Base-by-base conservation (phyloP, 805 yeast species). In the Isabelozyma rhagii region DNA sequence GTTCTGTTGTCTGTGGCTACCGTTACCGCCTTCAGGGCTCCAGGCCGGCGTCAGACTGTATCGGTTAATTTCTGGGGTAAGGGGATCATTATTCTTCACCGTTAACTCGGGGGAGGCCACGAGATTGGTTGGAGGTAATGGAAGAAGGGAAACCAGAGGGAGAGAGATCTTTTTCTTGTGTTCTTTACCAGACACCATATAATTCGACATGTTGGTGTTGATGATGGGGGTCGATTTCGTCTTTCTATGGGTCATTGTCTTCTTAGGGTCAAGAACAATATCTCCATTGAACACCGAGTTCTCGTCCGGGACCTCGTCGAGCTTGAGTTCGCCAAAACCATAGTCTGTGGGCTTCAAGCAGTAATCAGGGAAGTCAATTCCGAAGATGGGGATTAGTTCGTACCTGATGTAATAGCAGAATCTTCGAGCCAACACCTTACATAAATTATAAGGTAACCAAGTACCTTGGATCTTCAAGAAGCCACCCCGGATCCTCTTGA, bases 391-490 rank as follows among this genome's bases (percentile, higher is more conserved):
- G 27, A 89, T 79, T 55, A 91, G 69, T 17, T 87, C 81, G 62
- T 74, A 87, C 50, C 97, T 74, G 43, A 91, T 86, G 49, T 84
- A 82, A 66, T 80, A 90, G 69, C 96, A 88, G 58, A 90, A 87
- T 46, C 86, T 79, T 34, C 81, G 66, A 3, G 96, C 93, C 47
- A 91, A 71, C 31, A 79, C 69, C 51, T 76, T 77, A 21, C 96
- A 90, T 46, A 87, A 73, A 8, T 78, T 79, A 60, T 69, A 85
- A 1, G 96, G 93, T 39, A 90, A 69, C 97, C 97, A 92, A 8
- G 97, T 89, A 4, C 97, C 97, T 69, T 91, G 97, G 55, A 92
- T 89, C 72, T 90, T 90, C 55, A 91, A 77, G 59, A 83, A 89
- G 2, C 97, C 97, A 44, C 97, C 97, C 48, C 97, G 74, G 13